A percentile compares a stretch with the other conserved stretches of the same genome.
These are phyloP conservation scores for Leishmania major DNA, from an alignment of 208 protist genomes.

Conservation along the genomic window DNA sequence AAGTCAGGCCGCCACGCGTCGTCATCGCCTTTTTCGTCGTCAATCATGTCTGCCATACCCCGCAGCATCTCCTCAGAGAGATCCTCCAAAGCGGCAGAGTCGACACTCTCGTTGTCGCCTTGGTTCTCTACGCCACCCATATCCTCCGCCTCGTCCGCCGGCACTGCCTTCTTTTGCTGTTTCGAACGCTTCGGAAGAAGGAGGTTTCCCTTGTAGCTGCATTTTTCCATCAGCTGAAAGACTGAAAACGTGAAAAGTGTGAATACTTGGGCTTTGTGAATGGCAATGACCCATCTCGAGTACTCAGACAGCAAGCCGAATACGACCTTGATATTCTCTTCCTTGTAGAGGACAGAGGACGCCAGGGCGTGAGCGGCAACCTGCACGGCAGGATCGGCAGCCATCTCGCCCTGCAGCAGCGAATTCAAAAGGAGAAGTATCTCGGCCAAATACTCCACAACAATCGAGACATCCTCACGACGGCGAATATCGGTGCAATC, in stretches of 20 bases:
- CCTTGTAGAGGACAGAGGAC: constrained; percentile 81
- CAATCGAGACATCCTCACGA: constrained; percentile 53
- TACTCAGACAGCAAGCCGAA: constrained; percentile 71
- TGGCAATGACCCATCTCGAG: constrained; percentile 39
- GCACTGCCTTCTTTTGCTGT: constrained; percentile 20
- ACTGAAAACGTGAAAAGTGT: constrained; percentile 76
- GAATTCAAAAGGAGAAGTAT: constrained; percentile 78
- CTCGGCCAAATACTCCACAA: constrained; percentile 71
- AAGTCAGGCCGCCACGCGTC: background rate
- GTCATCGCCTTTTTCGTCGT: constrained; percentile 33
- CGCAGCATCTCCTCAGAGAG: constrained; percentile 42
- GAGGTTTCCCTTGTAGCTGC: constrained; percentile 78
- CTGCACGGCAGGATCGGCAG: constrained; percentile 59
- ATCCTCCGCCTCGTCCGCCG: constrained; percentile 18
- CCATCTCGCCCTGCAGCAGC: constrained; percentile 75
- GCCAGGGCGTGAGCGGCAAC: constrained; percentile 82
- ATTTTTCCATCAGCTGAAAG: constrained; percentile 86
- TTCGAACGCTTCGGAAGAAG: constrained; percentile 61
- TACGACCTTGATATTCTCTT: constrained; percentile 74
- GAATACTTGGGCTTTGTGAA: constrained; percentile 47
- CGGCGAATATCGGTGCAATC: constrained; percentile 63
- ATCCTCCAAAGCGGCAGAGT: constrained; percentile 31
- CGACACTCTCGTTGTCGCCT: constrained; percentile 43
- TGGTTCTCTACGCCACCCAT: constrained; percentile 12
- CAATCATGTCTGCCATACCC: constrained; percentile 40